Base-by-base conservation (phyloP, 257 asterid species). In the Solanum rostratum region DNA sequence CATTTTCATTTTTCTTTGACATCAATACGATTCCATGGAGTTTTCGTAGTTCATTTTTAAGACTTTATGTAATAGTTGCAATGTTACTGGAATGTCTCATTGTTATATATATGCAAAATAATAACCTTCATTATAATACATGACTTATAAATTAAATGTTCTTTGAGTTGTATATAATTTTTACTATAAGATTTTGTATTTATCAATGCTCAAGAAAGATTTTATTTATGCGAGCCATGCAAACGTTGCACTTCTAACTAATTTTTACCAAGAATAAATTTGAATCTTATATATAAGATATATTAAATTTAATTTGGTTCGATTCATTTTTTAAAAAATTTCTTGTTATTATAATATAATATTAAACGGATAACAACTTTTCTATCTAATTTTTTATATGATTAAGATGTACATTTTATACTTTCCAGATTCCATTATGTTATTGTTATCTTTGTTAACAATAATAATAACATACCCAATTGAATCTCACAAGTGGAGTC, bases 391-490 rank as follows among this genome's bases (percentile, higher is more conserved):
- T 33, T 3, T 33, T 33, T 33, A 33, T 33, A 33, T 33, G 4
- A 33, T 1, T 33, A 3, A 33, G 4, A 33, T 5, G 0, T 57
- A 57, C 2, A 9, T 57, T 57, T 0, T 0, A 57, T 10, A 0
- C 4, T 57, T 3, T n/a, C 0, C 0, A 10, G 0, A 10, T 0
- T 5, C 10, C 1, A 19, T 4, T 53, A 53, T 54, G 1, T 54
- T 4, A 1, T 55, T 55, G 27, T 9, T 0, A 6, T 57, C 7
- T 0, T 57, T 57, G n/a, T 0, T 57, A n/a, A n/a, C n/a, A n/a
- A n/a, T n/a, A n/a, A n/a, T n/a, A n/a, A n/a, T n/a, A n/a, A n/a
- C n/a, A n/a, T n/a, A n/a, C n/a, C n/a, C n/a, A n/a, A n/a, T n/a
- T n/a, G n/a, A n/a, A n/a, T n/a, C n/a, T n/a, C n/a, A n/a, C n/a